These are phyloP conservation scores for Fusarium penzigii DNA, from an alignment of 2,329 filamentous ascomycete species.

Conservation along the genomic window DNA sequence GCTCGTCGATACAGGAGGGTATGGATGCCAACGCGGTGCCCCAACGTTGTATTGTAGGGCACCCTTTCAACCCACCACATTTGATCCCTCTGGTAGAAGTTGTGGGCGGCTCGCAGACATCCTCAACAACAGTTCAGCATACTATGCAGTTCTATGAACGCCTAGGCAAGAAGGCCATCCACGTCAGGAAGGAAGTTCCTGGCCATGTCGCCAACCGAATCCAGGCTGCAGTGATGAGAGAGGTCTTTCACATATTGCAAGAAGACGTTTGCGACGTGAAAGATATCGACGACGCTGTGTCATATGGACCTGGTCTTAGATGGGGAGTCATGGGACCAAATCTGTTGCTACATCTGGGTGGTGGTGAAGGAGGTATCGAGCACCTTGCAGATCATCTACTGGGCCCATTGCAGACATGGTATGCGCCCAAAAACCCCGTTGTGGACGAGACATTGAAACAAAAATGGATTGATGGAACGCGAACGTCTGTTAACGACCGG, in stretches of 20 bases:
- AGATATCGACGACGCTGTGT: conserved; percentile 13
- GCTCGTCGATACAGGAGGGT: conserved; percentile 11
- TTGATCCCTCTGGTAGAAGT: conserved; percentile 13
- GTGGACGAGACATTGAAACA: conserved; percentile 8
- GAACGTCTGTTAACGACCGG: not conserved
- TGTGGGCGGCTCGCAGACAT: conserved; percentile 7
- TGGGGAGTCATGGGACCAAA: conserved; percentile 15
- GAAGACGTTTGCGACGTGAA: conserved; percentile 7
- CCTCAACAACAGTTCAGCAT: not conserved
- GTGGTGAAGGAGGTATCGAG: conserved; percentile 12
- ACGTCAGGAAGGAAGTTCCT: conserved; percentile 9
- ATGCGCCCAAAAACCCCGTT: conserved; percentile 9
- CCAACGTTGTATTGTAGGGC: conserved; percentile 8
- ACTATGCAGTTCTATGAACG: conserved; percentile 4
- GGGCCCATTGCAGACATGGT: conserved; percentile 8
- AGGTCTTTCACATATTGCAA: conserved; percentile 8
- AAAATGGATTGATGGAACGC: conserved; percentile 8
- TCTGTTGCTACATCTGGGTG: conserved; percentile 12
- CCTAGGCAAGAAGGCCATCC: conserved; percentile 9
- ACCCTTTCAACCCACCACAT: conserved; percentile 12
- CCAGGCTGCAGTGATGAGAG: conserved; percentile 13
- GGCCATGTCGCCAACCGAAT: conserved; percentile 14
- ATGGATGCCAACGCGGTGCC: not conserved
- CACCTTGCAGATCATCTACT: conserved; percentile 14
- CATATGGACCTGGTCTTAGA: conserved; percentile 7